Base-by-base conservation (phyloP, 768 basidiomycete genomes). In the Kwoniella bestiolae region DNA sequence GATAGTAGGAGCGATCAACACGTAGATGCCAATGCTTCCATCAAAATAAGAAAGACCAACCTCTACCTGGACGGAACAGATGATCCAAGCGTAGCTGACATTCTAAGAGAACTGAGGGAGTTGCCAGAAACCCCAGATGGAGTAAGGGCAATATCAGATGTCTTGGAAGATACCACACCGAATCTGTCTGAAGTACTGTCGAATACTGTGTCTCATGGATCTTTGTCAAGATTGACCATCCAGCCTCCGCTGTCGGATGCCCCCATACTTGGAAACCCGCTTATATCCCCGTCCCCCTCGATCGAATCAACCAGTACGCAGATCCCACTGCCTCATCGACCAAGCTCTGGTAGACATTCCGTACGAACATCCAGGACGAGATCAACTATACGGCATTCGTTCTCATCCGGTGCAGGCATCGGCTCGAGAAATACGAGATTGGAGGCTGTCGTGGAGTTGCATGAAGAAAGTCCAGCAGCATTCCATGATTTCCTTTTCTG, bases 401-500 rank as follows among this genome's bases (percentile, higher is more conserved):
- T 72, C 67, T 72, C 74, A 23, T 34, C 62, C 23, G 34, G 35
- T 35, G 12, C 38, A 56, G n/a, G 21, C 34, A 8, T 52, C 58
- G 32, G 16, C 23, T n/a, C 18, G 31, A 34, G 41, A 23, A 41
- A 31, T 44, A 45, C 38, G 51, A 53, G 4, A 3, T 58, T 89
- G 0, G 90, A 92, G 71, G 94, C 93, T 12, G 87, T 92, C 3
- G 90, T 97, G 45, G 87, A 93, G 23, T 86, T 97, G 57, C 90
- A 91, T 68, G 94, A 97, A 81, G 94, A 96, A 82, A 87, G 88
- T 86, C 91, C 94, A 2, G 86, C 83, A 77, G 91, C 89, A 11
- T 94, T 96, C 79, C 93, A 95, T 64, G 94, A 95, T 80, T 93
- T 95, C 78, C 85, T 96, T 64, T 91, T 91, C 83, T 94, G 89